Evolutionary conservation across 495 filamentous ascomycete species (phyloP).

Genomic region (Hypoxylon fragiforme): DNA sequence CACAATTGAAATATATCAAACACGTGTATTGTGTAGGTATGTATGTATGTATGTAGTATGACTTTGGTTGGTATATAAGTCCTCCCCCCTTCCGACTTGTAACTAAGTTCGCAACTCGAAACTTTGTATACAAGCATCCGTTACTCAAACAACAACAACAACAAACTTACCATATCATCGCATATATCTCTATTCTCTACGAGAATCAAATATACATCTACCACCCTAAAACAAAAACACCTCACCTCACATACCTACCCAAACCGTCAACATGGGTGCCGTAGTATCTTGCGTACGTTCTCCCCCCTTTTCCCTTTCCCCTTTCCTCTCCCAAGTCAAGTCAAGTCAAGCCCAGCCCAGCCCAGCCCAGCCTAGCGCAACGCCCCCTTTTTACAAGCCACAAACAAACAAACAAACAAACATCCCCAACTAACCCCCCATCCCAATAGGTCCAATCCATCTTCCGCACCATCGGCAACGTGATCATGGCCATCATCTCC

Average conservation of each 20-base stretch:
- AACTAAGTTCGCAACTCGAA: neutral
- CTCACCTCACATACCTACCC: too few relatives aligned
- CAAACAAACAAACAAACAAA: constrained; percentile 11
- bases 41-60: constrained; percentile 6
- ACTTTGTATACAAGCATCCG: neutral
- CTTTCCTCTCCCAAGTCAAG: too few relatives aligned
- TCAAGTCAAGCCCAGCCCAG: too few relatives aligned
- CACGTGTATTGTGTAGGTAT: neutral
- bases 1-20: neutral
- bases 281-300: constrained; percentile 90
- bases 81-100: constrained; percentile 6
- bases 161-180: constrained; percentile 5
- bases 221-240: constrained; percentile 19
- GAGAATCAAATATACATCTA: constrained; percentile 13
- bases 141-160: constrained; percentile 5
- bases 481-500: constrained; percentile 82
- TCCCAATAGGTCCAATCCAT: constrained; percentile 71
- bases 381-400: neutral
- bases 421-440: too few relatives aligned
- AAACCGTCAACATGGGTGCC: constrained; percentile 79
- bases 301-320: neutral
- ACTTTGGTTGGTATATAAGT: constrained; percentile 12
- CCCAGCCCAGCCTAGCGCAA: too few relatives aligned
- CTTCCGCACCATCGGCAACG: constrained; percentile 81
- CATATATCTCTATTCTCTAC: constrained; percentile 1